A percentile compares a stretch with the other conserved stretches of the same genome.
phyloP scores from a whole-genome alignment of 2,329 filamentous ascomycete genomes.

The Dactylellina parvicollis region DNA sequence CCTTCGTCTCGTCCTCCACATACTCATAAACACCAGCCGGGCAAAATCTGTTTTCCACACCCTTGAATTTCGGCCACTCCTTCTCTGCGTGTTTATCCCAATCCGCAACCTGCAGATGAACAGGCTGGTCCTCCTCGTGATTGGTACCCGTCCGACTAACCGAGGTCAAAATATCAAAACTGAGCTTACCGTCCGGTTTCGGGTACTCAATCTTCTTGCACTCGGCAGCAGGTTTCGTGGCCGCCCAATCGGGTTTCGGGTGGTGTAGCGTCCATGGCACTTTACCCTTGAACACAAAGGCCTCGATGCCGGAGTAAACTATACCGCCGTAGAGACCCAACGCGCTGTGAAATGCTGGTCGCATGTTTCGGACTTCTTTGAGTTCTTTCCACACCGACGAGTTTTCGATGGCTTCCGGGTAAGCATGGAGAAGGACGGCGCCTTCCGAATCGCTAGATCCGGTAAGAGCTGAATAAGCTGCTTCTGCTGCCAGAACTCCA shows the following conservation, averaged over 20 bases:
- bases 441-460: conserved; percentile 60
- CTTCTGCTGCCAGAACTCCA: conserved; percentile 94
- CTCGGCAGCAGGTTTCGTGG: conserved; percentile 81
- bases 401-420: conserved; percentile 86
- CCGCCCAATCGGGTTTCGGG: conserved; percentile 77
- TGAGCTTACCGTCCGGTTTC: conserved; percentile 94
- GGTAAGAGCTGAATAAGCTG: conserved; percentile 79
- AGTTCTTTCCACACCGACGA: conserved; percentile 94
- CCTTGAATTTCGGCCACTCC: conserved; percentile 88
- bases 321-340: conserved; percentile 90
- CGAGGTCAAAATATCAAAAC: conserved; percentile 94
- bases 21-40: conserved; percentile 98
- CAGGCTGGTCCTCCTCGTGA: conserved; percentile 97
- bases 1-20: conserved; percentile 87
- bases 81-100: conserved; percentile 88
- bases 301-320: conserved; percentile 90
- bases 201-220: conserved; percentile 93
- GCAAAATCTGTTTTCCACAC: conserved; percentile 95
- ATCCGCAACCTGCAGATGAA: conserved; percentile 92
- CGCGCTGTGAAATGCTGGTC: conserved; percentile 88
- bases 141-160: conserved; percentile 96
- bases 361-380: conserved; percentile 95
- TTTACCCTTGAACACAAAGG: conserved; percentile 83
- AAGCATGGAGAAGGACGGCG: conserved; percentile 90
- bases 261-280: conserved; percentile 94